These are phyloP conservation scores for Rhodomyrtus psidioides DNA, from an alignment of 441 rosid genomes.

Conservation along the genomic window DNA sequence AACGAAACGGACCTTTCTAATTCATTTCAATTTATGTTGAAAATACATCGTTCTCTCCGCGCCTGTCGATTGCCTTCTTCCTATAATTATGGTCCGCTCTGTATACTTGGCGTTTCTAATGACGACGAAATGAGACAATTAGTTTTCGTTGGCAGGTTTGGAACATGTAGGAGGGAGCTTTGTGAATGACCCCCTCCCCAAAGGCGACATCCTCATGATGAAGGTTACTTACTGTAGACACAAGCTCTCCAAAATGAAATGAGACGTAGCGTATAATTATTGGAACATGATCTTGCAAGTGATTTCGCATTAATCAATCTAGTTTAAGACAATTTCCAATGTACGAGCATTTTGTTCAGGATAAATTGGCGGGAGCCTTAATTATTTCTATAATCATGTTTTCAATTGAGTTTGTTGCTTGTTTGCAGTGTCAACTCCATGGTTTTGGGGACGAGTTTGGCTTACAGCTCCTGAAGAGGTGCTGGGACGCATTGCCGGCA, in stretches of 20 bases:
- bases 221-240: background rate
- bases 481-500: background rate
- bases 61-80: background rate
- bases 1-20: background rate
- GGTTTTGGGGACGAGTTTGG: background rate
- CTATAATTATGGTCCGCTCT: background rate
- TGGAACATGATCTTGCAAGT: background rate
- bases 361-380: background rate
- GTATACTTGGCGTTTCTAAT: background rate
- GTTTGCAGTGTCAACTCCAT: background rate
- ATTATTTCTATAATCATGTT: background rate
- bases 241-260: background rate
- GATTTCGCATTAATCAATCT: background rate
- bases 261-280: background rate
- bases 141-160: background rate
- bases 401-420: background rate
- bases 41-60: background rate
- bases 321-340: background rate
- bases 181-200: constrained; percentile 1
- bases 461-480: background rate
- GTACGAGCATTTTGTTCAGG: background rate
- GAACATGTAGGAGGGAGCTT: constrained; percentile 16
- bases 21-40: background rate
- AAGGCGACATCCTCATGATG: constrained; percentile 3
- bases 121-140: background rate